Evolutionary conservation across 768 basidiomycete species (phyloP), one percentile per base, ranked within the genome.

Genomic region (Thelephora aurantiotincta): DNA sequence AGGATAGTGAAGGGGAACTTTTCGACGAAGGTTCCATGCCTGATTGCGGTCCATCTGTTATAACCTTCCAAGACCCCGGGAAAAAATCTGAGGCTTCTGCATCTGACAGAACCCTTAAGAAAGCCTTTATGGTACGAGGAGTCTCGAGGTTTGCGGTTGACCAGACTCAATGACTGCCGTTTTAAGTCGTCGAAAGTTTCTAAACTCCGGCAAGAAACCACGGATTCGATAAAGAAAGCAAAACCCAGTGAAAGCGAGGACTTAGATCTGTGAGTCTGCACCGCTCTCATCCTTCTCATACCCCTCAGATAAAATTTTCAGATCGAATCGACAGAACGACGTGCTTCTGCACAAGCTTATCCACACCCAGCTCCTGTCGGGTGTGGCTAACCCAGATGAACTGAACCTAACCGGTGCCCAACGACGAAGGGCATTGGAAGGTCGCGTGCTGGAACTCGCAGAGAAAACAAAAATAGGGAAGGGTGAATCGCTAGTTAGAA

Each of bases 141-240:
- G 19, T 30, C 11, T 19, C 41, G 22, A 12, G 23, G 34, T 22
- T 23, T 30, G 26, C 5, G 26, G 13, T 14, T 16, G 20, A 19
- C 33, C 45, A 6, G 18, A 35, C 52, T 45, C 36, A 43, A 44
- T 47, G 37, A 44, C 43, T 38, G 30, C 19, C 7, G 5, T 33
- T n/a, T 34, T 18, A 50, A 88, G 87, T 91, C 87, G 2, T 86
- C 88, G 19, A 89, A 82, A 64, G 73, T 86, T 19, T 70, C 74
- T 16, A 80, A 77, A 55, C 50, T 88, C 23, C 70, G 68, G 20
- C 57, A 67, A 48, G 66, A 70, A 30, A 46, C 54, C 0, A 48
- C 57, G 11, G 52, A 51, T 30, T 22, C 54, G 7, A 48, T 37
- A 4, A 12, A 60, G 45, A 49, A 55, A 37, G 63, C 60, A 47